phyloP scores from a whole-genome alignment of 1,284 basidiomycete species.

The Kwoniella shivajii region DNA sequence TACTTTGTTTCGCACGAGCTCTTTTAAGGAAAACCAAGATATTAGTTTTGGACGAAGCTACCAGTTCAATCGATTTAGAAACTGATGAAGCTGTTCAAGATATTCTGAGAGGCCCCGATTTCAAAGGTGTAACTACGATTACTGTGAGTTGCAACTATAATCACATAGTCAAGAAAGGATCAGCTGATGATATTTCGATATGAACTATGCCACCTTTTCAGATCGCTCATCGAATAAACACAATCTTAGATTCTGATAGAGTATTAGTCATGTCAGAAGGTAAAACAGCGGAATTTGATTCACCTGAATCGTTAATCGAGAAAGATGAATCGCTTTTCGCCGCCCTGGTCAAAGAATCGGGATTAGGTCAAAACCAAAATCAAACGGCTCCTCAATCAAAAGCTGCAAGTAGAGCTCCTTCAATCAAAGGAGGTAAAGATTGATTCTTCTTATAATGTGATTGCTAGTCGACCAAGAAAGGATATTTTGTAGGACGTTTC shows the following conservation, averaged over 20 bases:
- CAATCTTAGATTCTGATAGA: constrained; percentile 82
- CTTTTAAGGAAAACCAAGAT: constrained; percentile 79
- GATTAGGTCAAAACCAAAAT: constrained; percentile 12
- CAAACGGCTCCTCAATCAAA: not conserved
- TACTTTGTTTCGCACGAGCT: constrained; percentile 80
- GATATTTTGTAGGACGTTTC: too few species aligned
- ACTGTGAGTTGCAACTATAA: constrained; percentile 61
- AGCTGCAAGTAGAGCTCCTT: constrained; percentile 1
- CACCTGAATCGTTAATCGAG: constrained; percentile 65
- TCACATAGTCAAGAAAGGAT: not conserved
- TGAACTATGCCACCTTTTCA: too few species aligned
- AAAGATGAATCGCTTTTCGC: constrained; percentile 36
- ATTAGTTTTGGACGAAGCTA: constrained; percentile 80
- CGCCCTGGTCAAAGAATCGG: constrained; percentile 33
- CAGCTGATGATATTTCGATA: constrained; percentile 4
- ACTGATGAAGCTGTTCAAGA: constrained; percentile 70
- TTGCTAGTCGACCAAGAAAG: too few species aligned
- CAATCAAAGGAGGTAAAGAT: constrained; percentile 8
- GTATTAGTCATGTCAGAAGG: constrained; percentile 84
- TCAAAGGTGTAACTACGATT: constrained; percentile 69
- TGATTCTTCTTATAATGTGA: too few species aligned
- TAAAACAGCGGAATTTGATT: constrained; percentile 71
- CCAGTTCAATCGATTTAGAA: constrained; percentile 72
- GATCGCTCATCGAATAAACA: constrained; percentile 80
- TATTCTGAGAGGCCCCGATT: constrained; percentile 53